These are phyloP conservation scores for Cystofilobasidium capitatum DNA, from an alignment of 768 basidiomycete species.

Conservation along the genomic window DNA sequence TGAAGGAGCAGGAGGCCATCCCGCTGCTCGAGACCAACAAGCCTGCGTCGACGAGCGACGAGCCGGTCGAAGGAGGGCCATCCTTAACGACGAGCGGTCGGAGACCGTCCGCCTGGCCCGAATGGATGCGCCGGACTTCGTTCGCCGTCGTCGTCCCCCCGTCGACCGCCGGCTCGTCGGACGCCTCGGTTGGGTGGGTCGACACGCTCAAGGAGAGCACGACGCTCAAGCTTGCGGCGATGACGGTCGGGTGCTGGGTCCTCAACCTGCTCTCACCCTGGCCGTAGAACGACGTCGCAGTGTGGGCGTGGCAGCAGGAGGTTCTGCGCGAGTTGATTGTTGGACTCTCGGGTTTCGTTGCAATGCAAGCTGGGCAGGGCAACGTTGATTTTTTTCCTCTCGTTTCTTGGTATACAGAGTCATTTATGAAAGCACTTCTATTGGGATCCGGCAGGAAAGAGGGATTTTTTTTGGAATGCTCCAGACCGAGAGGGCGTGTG, in stretches of 20 bases:
- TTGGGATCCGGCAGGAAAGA: no score
- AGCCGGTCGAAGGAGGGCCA: background rate
- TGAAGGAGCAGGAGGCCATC: conserved; percentile 8
- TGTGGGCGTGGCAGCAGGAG: no score
- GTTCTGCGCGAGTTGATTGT: no score
- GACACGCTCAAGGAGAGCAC: background rate
- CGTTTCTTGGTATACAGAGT: no score
- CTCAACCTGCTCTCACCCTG: conserved; percentile 17
- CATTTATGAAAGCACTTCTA: no score
- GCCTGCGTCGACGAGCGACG: background rate
- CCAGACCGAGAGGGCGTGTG: no score
- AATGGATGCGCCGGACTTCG: conserved; percentile 4
- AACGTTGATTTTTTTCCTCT: no score
- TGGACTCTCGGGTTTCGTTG: no score
- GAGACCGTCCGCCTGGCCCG: background rate
- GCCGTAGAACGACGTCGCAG: background rate
- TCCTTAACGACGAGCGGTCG: background rate
- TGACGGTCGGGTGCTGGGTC: conserved; percentile 16
- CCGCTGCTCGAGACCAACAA: conserved; percentile 16
- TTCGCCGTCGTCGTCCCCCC: background rate
- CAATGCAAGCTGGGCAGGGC: no score
- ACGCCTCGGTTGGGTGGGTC: background rate
- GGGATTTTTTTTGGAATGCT: no score
- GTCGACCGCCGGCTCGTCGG: background rate
- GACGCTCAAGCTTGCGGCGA: conserved; percentile 8